Evolutionary conservation across 495 filamentous ascomycete species (phyloP).

Genomic region (Aspergillus wentii): DNA sequence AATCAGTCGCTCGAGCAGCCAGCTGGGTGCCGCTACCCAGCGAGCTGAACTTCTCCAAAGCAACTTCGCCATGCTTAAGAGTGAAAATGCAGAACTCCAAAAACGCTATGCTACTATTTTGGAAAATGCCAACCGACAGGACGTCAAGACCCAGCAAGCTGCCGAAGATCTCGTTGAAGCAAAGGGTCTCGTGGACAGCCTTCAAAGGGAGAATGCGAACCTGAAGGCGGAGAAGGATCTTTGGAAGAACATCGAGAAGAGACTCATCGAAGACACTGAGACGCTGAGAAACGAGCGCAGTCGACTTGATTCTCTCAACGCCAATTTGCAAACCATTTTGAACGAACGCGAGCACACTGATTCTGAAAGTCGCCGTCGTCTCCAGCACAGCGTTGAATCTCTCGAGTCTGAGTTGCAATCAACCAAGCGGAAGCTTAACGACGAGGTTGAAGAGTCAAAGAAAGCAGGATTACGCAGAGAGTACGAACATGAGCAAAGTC

Average conservation of each 20-base stretch:
- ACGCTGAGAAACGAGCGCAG: constrained; percentile 74
- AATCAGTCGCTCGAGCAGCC: constrained; percentile 68
- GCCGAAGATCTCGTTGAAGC: constrained; percentile 90
- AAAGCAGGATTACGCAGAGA: constrained; percentile 76
- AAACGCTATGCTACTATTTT: constrained; percentile 69
- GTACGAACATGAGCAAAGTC: constrained; percentile 78
- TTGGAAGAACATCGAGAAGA: constrained; percentile 85
- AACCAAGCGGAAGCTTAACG: constrained; percentile 77
- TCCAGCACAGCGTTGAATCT: constrained; percentile 70
- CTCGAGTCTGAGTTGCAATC: constrained; percentile 72
- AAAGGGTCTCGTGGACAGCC: constrained; percentile 72
- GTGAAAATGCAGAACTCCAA: constrained; percentile 78
- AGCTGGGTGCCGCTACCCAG: constrained; percentile 73
- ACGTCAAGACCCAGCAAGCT: constrained; percentile 82
- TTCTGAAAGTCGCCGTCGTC: constrained; percentile 68
- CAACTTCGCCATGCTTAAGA: constrained; percentile 77
- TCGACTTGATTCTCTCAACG: constrained; percentile 72
- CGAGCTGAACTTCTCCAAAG: constrained; percentile 86
- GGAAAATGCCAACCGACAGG: constrained; percentile 82
- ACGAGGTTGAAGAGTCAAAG: constrained; percentile 77
- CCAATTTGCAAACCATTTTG: constrained; percentile 75
- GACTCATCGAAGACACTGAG: constrained; percentile 81
- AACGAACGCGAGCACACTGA: constrained; percentile 89
- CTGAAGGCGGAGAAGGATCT: constrained; percentile 88
- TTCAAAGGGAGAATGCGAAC: constrained; percentile 87